A percentile compares a stretch with the other conserved stretches of the same genome.
phyloP scores from a whole-genome alignment of 108 stramenopile species.

The Pinguiococcus pyrenoidosus region DNA sequence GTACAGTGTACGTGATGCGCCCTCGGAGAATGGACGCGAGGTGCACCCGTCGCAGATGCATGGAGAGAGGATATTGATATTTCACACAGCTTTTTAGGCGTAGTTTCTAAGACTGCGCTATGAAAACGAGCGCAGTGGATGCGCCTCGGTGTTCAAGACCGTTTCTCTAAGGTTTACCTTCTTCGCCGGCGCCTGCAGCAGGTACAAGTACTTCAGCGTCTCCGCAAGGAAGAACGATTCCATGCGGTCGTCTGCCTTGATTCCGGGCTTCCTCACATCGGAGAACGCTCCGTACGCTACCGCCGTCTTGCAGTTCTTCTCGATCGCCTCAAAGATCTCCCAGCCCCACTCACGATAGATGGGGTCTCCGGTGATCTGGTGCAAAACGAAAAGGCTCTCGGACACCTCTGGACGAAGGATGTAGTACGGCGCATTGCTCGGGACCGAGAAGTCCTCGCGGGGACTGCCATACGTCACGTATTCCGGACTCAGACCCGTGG shows the following conservation, averaged over 20 bases:
- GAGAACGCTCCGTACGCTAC: constrained; percentile 57
- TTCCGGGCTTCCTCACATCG: constrained; percentile 43
- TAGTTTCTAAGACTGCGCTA: constrained; percentile 8
- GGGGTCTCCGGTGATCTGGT: constrained; percentile 73
- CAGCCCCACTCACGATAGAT: constrained; percentile 93
- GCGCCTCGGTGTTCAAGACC: constrained; percentile 96
- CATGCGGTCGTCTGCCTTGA: constrained; percentile 52
- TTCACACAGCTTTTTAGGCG: too few species aligned
- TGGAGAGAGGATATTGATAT: too few species aligned
- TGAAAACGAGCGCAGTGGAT: constrained; percentile 61
- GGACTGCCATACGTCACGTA: constrained; percentile 33
- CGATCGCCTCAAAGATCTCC: constrained; percentile 83
- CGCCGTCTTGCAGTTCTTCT: constrained; percentile 60
- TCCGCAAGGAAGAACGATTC: constrained; percentile 92
- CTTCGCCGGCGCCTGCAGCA: constrained; percentile 64
- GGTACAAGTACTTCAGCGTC: constrained; percentile 85
- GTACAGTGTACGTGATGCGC: too few species aligned
- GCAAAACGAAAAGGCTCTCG: constrained; percentile 43
- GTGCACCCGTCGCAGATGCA: too few species aligned
- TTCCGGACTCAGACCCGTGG: constrained; percentile 79
- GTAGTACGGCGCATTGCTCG: constrained; percentile 53
- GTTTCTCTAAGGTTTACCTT: constrained; percentile 14
- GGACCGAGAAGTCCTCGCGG: constrained; percentile 52
- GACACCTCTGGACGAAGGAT: constrained; percentile 79
- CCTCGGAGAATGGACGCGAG: too few species aligned